Percentiles rank a stretch among this genome's conserved stretches.
Evolutionary conservation across 169 alveolate genomes (phyloP).

Genomic region (Theileria equi): DNA sequence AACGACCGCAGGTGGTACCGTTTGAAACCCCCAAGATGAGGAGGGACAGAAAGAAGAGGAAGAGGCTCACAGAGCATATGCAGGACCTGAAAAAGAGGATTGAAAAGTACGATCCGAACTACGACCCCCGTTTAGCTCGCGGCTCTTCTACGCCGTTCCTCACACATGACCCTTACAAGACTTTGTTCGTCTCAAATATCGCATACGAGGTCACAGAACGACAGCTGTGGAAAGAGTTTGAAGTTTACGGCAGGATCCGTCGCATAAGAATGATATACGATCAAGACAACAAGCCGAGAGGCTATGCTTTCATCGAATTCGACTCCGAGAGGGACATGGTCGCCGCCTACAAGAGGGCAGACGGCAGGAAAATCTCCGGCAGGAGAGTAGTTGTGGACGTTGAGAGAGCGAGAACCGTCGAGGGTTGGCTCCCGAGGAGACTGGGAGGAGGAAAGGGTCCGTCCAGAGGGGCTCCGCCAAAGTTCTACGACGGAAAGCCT

Average conservation of each 20-base stretch:
- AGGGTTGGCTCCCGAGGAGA: conserved; percentile 92
- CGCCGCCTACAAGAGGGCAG: conserved; percentile 88
- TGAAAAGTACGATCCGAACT: conserved; percentile 65
- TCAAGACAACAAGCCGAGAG: conserved; percentile 87
- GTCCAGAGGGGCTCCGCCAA: conserved; percentile 67
- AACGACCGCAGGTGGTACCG: conserved; percentile 66
- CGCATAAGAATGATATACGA: conserved; percentile 81
- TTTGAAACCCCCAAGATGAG: conserved; percentile 70
- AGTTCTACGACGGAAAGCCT: conserved; percentile 62
- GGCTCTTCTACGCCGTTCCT: conserved; percentile 61
- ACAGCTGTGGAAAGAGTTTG: conserved; percentile 87
- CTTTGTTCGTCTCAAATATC: conserved; percentile 91
- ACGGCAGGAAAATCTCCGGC: conserved; percentile 90
- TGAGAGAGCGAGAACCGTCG: conserved; percentile 92
- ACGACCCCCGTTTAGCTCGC: conserved; percentile 53
- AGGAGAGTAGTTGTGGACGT: conserved; percentile 90
- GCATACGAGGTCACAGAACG: conserved; percentile 90
- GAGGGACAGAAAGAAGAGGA: conserved; percentile 62
- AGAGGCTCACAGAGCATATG: conserved; percentile 47
- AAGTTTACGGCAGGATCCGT: conserved; percentile 88
- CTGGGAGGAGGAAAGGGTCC: conserved; percentile 95
- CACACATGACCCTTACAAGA: conserved; percentile 88
- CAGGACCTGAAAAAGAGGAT: conserved; percentile 41
- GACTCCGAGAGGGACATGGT: conserved; percentile 86
- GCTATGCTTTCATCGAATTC: conserved; percentile 95